These are phyloP conservation scores for Aureobasidium pullulans DNA, from an alignment of 2,329 filamentous ascomycete species.

Conservation along the genomic window DNA sequence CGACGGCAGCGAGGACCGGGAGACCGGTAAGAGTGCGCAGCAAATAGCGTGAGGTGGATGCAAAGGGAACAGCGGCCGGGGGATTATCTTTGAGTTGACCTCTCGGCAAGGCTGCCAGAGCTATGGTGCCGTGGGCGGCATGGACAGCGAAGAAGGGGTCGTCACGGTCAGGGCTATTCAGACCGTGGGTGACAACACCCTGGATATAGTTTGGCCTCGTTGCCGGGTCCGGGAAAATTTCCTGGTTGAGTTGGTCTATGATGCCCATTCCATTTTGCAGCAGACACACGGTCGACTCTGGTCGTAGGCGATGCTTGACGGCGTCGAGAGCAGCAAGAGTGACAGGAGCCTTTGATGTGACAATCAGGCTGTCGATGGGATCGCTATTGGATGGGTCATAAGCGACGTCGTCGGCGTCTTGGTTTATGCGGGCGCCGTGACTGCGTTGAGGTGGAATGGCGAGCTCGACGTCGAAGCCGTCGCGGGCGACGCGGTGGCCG, in stretches of 20 bases:
- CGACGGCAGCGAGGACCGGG: conserved; percentile 54
- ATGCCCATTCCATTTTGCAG: conserved; percentile 77
- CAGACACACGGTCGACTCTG: conserved; percentile 64
- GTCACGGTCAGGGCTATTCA: conserved; percentile 35
- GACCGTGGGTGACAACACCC: conserved; percentile 56
- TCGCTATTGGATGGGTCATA: conserved; percentile 14
- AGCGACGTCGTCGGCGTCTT: background rate
- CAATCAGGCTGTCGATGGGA: conserved; percentile 66
- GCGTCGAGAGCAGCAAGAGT: conserved; percentile 60
- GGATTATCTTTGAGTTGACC: conserved; percentile 19
- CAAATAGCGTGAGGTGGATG: conserved; percentile 50
- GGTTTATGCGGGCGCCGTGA: background rate
- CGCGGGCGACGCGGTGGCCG: conserved; percentile 28
- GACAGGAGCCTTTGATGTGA: conserved; percentile 66
- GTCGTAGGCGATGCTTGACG: conserved; percentile 60
- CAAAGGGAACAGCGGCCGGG: conserved; percentile 24
- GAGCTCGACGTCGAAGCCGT: conserved; percentile 41
- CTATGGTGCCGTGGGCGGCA: conserved; percentile 52
- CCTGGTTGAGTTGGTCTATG: conserved; percentile 66
- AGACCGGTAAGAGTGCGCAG: conserved; percentile 56
- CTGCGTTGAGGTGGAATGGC: conserved; percentile 22
- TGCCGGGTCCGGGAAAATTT: conserved; percentile 60
- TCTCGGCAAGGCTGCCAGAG: conserved; percentile 46
- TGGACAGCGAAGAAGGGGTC: conserved; percentile 48
- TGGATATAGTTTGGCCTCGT: conserved; percentile 69